A percentile compares a stretch with the other conserved stretches of the same genome.
phyloP scores from a whole-genome alignment of 768 basidiomycete species.

The Epithele typhae region DNA sequence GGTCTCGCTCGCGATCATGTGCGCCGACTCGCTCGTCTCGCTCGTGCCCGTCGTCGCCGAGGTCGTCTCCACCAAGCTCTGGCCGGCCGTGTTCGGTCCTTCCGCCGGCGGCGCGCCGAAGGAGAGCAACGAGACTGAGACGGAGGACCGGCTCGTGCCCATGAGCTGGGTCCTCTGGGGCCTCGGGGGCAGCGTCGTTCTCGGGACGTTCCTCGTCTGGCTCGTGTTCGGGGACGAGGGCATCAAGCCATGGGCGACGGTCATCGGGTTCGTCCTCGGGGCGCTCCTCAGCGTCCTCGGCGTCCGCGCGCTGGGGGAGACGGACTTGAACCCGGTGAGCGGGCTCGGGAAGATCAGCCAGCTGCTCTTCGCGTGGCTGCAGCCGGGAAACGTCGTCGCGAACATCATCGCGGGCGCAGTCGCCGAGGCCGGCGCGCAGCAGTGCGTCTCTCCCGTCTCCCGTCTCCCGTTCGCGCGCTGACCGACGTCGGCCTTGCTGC shows the following conservation, averaged over 20 bases:
- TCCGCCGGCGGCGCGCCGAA: conserved; percentile 20
- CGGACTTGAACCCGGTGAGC: conserved; percentile 89
- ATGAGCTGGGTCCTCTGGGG: conserved; percentile 73
- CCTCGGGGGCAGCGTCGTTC: conserved; percentile 49
- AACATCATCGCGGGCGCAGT: conserved; percentile 97
- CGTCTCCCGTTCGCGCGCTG: not conserved
- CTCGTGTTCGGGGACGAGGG: conserved; percentile 85
- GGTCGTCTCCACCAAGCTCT: conserved; percentile 35
- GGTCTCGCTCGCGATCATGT: conserved; percentile 94
- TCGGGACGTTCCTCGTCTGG: conserved; percentile 83
- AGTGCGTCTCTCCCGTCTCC: conserved; percentile 43
- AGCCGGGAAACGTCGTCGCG: conserved; percentile 94
- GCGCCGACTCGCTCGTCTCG: conserved; percentile 84
- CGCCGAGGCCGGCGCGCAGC: conserved; percentile 93
- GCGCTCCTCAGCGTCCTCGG: conserved; percentile 84
- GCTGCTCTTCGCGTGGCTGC: conserved; percentile 89
- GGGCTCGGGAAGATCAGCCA: conserved; percentile 95
- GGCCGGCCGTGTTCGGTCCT: not conserved
- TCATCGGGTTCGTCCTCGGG: conserved; percentile 79
- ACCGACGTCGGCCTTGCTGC: not conserved
- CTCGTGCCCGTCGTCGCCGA: conserved; percentile 71
- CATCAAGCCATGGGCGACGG: conserved; percentile 93
- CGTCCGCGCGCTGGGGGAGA: conserved; percentile 93
- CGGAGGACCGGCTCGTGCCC: conserved; percentile 77
- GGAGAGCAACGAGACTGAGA: conserved; percentile 67